Base-by-base conservation (phyloP, 2,329 filamentous ascomycete species). In the Waltergamsia citrina region DNA sequence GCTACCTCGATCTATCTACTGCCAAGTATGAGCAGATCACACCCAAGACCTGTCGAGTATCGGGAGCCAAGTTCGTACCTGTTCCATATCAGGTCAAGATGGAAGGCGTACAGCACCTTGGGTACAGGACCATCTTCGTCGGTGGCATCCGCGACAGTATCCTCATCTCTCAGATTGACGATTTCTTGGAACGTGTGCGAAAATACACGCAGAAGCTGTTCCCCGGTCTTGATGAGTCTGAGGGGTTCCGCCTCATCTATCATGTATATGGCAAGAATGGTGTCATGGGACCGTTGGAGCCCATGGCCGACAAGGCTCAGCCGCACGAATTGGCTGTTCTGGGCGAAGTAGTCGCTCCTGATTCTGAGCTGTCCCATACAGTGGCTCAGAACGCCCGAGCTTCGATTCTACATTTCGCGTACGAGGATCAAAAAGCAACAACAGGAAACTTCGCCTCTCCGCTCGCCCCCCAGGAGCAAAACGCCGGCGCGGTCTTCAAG, bases 401-500 rank as follows among this genome's bases (percentile, higher is more conserved):
- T 7, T 60, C 47, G 3, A 50, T 51, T n/a, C 51, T 62, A 31
- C 69, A 73, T 38, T 58, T 51, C 2, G 49, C 59, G 1, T 72
- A 72, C 35, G 47, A 53, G 0, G 57, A 59, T 2, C 67, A 72
- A 40, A 57, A 62, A 12, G 67, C 65, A 0, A 71, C 65, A 0
- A 57, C 59, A 0, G 69, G 68, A 0, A 71, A 71, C 42, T 61
- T 71, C 34, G 65, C 60, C 0, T 53, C 39, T 7, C 45, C 44
- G 6, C 22, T 43, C 1, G 41, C 43, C 0, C 45, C 45, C 0
- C 41, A 43, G 19, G 47, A 49, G n/a, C 44, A 47, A 22, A 41
- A 47, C 17, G 41, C 41, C 1, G 43, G 66, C 0, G 54, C 56
- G 1, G 60, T 54, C 33, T 51, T 57, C 20, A 52, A 60, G 35